These are phyloP conservation scores for Cercis canadensis DNA, from an alignment of 306 rosid species.

Conservation along the genomic window DNA sequence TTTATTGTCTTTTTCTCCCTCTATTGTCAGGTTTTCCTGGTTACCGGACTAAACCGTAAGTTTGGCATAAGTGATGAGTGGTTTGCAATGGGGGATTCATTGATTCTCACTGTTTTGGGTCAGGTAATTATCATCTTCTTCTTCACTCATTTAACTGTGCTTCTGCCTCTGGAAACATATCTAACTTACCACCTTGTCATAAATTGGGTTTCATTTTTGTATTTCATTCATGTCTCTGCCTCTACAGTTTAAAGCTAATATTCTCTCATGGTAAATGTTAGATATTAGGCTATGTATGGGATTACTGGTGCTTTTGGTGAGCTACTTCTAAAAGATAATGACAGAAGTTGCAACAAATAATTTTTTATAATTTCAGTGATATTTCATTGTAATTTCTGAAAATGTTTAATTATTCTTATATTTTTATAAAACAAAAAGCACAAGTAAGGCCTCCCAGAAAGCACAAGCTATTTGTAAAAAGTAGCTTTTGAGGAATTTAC, in stretches of 20 bases:
- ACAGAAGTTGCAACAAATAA: no score
- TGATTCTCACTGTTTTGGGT: conserved; percentile 90
- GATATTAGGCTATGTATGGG: neutral
- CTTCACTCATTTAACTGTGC: conserved; percentile 27
- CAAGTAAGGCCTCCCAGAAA: no score
- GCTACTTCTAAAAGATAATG: no score
- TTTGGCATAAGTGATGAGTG: conserved; percentile 93
- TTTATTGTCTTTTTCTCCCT: neutral
- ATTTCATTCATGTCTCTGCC: conserved; percentile 27
- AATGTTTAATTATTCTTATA: no score
- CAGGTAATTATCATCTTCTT: conserved; percentile 60
- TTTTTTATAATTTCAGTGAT: no score
- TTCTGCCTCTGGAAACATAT: conserved; percentile 23
- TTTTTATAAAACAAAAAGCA: no score
- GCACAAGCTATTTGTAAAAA: no score
- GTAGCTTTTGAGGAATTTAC: no score
- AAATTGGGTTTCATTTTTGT: conserved; percentile 31
- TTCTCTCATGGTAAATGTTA: no score
- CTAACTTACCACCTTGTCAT: conserved; percentile 14
- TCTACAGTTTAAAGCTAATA: conserved; percentile 3
- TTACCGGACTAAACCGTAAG: conserved; percentile 83
- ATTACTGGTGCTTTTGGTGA: conserved; percentile 20
- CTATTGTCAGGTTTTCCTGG: conserved; percentile 70
- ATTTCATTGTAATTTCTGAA: no score
- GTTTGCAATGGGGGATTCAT: conserved; percentile 97